Conservation (phyloP, 768 basidiomycete species). For the Pulveroboletus sp. region DNA sequence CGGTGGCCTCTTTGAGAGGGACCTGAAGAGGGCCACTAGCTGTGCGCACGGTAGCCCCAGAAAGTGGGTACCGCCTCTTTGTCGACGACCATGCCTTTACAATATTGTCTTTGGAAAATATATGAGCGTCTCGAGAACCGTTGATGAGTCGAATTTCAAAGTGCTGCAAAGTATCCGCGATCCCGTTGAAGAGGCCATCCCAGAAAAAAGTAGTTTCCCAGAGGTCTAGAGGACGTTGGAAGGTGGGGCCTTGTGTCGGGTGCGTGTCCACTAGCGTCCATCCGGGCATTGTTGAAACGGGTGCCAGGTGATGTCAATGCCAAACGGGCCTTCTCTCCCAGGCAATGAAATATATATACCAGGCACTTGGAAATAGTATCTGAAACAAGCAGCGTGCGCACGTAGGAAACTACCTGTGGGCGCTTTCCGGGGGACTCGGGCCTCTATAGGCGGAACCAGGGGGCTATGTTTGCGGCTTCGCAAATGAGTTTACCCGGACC, state of each 20-base stretch:
- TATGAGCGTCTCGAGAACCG: constrained; percentile 19
- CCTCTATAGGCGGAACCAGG: too few species aligned
- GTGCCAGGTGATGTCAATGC: too few species aligned
- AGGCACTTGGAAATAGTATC: too few species aligned
- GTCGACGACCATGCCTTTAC: constrained; percentile 42
- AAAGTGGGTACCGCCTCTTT: constrained; percentile 50
- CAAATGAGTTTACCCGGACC: too few species aligned
- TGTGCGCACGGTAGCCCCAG: constrained; percentile 38
- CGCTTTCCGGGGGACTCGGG: too few species aligned
- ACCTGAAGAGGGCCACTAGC: neutral
- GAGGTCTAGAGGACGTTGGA: constrained; percentile 38
- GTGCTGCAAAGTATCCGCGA: constrained; percentile 42
- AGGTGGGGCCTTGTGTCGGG: constrained; percentile 10
- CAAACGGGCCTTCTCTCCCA: too few species aligned
- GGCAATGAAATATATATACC: too few species aligned
- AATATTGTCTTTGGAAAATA: constrained; percentile 36
- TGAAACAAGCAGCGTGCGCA: too few species aligned
- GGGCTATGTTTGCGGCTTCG: too few species aligned
- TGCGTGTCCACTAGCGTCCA: constrained; percentile 12
- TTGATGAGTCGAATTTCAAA: constrained; percentile 26
- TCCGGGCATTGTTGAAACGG: constrained; percentile 7
- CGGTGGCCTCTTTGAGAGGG: neutral
- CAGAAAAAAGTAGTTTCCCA: constrained; percentile 42
- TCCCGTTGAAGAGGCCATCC: constrained; percentile 41
- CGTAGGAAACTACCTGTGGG: too few species aligned